phyloP scores from a whole-genome alignment of 1,139 yeast genomes.

The Nematodospora anomalae region DNA sequence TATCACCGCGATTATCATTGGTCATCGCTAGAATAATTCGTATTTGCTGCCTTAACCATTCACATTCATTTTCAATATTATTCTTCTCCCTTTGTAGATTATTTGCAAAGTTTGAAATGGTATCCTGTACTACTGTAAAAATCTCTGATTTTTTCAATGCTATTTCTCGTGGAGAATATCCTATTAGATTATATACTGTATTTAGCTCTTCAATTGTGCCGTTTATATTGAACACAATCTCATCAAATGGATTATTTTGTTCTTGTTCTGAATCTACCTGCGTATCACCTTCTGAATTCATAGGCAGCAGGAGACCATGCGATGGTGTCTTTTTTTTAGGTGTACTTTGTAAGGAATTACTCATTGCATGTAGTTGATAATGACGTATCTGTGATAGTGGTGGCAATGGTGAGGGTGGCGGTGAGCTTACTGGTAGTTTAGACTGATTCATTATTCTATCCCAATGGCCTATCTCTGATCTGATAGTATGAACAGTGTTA shows the following conservation, averaged over 20 bases:
- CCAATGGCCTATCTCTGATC: too few species aligned
- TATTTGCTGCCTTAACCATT: conserved; percentile 49
- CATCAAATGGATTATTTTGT: conserved; percentile 21
- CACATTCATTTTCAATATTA: conserved; percentile 45
- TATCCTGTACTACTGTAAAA: conserved; percentile 40
- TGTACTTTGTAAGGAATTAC: conserved; percentile 3
- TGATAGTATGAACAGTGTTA: too few species aligned
- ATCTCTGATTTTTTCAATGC: conserved; percentile 38
- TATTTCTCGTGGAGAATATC: conserved; percentile 38
- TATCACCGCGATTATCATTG: conserved; percentile 36
- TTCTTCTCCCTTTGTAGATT: conserved; percentile 38
- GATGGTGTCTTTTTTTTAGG: conserved; percentile 2
- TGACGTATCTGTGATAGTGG: background rate
- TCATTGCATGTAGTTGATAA: background rate
- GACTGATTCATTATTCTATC: background rate
- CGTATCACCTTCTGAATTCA: conserved; percentile 3
- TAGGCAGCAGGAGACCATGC: conserved; percentile 3
- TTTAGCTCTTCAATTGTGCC: conserved; percentile 36
- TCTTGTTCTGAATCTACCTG: conserved; percentile 5
- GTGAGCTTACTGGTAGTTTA: conserved; percentile 1
- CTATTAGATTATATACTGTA: conserved; percentile 37
- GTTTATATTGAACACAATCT: conserved; percentile 31
- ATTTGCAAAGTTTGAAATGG: conserved; percentile 35
- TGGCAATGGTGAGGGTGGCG: background rate
- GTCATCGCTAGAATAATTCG: conserved; percentile 42